phyloP scores from a whole-genome alignment of 129 eudicot species.

The Tagetes erecta region DNA sequence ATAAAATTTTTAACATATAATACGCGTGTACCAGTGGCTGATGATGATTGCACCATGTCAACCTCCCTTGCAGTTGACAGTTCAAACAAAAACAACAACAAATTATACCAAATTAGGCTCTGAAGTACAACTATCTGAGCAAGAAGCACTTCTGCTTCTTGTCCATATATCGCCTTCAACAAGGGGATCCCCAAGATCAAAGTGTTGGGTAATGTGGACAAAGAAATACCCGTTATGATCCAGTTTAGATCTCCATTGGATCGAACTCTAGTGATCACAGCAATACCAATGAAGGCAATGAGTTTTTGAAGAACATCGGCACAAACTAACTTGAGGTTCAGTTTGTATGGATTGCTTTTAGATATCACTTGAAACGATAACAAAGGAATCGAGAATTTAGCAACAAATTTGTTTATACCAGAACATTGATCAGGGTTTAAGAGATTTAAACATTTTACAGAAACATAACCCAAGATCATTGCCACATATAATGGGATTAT shows the following conservation, averaged over 20 bases:
- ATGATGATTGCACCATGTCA: slow-evolving; percentile 35
- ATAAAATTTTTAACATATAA: too few species aligned
- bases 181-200: slow-evolving; percentile 76
- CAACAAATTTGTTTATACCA: slow-evolving; percentile 83
- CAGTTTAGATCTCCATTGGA: slow-evolving; percentile 58
- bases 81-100: slow-evolving; percentile 66
- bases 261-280: slow-evolving; percentile 42
- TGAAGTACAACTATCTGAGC: slow-evolving; percentile 72
- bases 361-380: slow-evolving; percentile 72
- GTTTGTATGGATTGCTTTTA: slow-evolving; percentile 58
- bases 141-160: slow-evolving; percentile 56
- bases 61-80: slow-evolving; percentile 48
- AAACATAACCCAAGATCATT: slow-evolving; percentile 60
- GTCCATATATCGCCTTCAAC: slow-evolving; percentile 64
- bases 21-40: slow-evolving; percentile 44
- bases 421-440: slow-evolving; percentile 65
- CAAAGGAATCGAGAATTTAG: slow-evolving; percentile 67
- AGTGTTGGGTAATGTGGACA: slow-evolving; percentile 78
- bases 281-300: slow-evolving; percentile 48
- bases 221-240: slow-evolving; percentile 74
- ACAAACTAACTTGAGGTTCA: slow-evolving; percentile 60
- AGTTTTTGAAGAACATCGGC: slow-evolving; percentile 73
- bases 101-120: slow-evolving; percentile 76
- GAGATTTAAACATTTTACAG: slow-evolving; percentile 63
- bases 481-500: slow-evolving; percentile 68